Evolutionary conservation across 2,329 filamentous ascomycete genomes (phyloP).

Genomic region (Calycina marina): DNA sequence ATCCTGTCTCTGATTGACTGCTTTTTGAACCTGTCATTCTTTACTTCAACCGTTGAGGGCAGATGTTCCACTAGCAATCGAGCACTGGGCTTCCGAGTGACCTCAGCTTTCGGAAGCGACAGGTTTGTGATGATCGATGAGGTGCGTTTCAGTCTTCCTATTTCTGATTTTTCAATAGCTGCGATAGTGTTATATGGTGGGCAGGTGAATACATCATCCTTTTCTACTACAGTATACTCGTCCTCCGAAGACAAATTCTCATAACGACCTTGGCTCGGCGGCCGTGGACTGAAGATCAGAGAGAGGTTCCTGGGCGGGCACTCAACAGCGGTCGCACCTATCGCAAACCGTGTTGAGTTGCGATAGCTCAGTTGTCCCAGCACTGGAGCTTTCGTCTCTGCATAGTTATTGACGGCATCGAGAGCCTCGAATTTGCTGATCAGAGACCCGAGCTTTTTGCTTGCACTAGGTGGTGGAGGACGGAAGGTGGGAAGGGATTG

Average conservation of each 20-base stretch:
- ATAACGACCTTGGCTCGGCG: constrained; percentile 1
- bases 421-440: constrained; percentile 20
- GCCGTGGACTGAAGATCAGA: constrained; percentile 10
- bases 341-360: constrained; percentile 4
- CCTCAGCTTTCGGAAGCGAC: no score
- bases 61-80: no score
- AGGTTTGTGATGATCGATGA: not conserved
- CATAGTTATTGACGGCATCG: constrained; percentile 13
- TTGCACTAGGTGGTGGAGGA: not conserved
- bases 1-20: constrained; percentile 15
- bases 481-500: not conserved
- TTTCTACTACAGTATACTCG: not conserved
- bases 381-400: constrained; percentile 7
- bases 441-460: constrained; percentile 10
- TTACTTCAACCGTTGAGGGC: no score
- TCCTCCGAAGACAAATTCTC: constrained; percentile 3
- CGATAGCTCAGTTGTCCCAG: constrained; percentile 9
- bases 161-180: not conserved
- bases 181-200: not conserved
- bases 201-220: constrained; percentile 1
- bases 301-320: constrained; percentile 7
- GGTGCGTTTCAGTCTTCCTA: not conserved
- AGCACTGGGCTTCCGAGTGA: no score
- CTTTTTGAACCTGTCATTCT: constrained; percentile 3
- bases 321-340: constrained; percentile 1